Evolutionary conservation across 345 rosid species (phyloP), one percentile per base, ranked within the genome.

Genomic region (Lumnitzera littorea): DNA sequence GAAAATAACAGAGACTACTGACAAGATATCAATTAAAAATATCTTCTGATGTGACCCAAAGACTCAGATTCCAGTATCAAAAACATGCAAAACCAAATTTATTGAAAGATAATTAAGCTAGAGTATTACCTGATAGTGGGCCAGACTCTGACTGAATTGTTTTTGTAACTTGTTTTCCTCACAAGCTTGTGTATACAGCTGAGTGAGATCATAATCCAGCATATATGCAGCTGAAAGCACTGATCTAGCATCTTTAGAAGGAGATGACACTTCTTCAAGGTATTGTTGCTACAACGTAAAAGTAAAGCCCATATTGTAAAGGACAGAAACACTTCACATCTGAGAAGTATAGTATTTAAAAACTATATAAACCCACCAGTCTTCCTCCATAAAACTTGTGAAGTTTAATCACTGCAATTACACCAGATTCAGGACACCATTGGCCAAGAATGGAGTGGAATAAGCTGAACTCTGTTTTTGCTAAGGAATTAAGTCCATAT

Each of bases 361-460:
- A 56, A 54, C n/a, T 48, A 46, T 48, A 46, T 48, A 49, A 61
- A 72, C 91, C 63, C 74, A 92, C 98, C 98, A 92, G 83, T 81
- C 79, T 86, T 85, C 84, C 87, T 77, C 97, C 91, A 72, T 80
- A 92, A 70, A 78, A 81, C 51, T 80, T 84, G 69, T 92, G 95
- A 75, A 92, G 70, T 59, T 73, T 61, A 67, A 74, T 74, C 60
- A 81, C 78, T 25, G 96, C 80, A 48, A 82, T 76, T 72, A 69
- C 78, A 71, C 86, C 62, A 71, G 86, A 84, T 61, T 87, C 90
- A 46, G 90, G 86, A 64, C 75, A 77, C 82, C 80, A 85, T 41
- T 82, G 74, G 67, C 74, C 67, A 16, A 94, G 70, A 65, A 72
- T 82, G 25, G 94, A 96, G 57, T 73, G 78, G 74, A 85, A 94